Percentiles rank a stretch among this genome's conserved stretches.
Conservation (phyloP, 192 early-diverging fungal species). For the Coemansia sp. region DNA sequence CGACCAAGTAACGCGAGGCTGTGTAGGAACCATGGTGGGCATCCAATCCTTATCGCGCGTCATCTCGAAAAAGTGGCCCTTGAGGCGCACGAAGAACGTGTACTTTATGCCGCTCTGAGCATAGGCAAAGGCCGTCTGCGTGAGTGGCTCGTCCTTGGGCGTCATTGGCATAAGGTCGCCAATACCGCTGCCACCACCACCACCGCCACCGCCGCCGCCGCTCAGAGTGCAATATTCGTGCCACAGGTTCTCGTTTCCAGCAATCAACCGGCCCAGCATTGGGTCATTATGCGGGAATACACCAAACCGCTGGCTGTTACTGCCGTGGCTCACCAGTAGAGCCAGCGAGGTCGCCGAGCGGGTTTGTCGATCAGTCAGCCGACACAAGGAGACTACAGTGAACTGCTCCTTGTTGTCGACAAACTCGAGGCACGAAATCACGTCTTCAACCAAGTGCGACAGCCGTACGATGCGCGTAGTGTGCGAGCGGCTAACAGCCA, state of each 20-base stretch:
- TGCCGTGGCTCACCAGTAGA: slow-evolving; percentile 43
- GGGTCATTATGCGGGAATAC: slow-evolving; percentile 48
- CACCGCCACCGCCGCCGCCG: not conserved
- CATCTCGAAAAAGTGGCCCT: slow-evolving; percentile 49
- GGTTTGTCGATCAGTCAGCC: slow-evolving; percentile 30
- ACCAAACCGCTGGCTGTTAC: slow-evolving; percentile 36
- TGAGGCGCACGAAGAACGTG: slow-evolving; percentile 39
- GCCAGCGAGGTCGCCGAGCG: slow-evolving; percentile 28
- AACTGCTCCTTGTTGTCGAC: slow-evolving; percentile 30
- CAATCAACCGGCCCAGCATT: slow-evolving; percentile 33
- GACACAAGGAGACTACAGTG: slow-evolving; percentile 40
- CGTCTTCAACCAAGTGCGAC: slow-evolving; percentile 14
- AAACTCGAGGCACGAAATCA: slow-evolving; percentile 16
- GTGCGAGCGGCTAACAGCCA: slow-evolving; percentile 20
- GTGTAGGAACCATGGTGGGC: slow-evolving; percentile 30
- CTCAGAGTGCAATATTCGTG: slow-evolving; percentile 24
- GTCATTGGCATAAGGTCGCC: not conserved
- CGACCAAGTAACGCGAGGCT: slow-evolving; percentile 28
- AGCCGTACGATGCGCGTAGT: slow-evolving; percentile 13
- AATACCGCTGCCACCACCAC: not conserved
- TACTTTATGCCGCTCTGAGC: slow-evolving; percentile 38
- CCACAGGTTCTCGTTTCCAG: slow-evolving; percentile 32
- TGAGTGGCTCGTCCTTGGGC: slow-evolving; percentile 8
- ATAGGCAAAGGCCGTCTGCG: slow-evolving; percentile 33
- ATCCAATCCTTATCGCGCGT: slow-evolving; percentile 45